Evolutionary conservation across 495 filamentous ascomycete species (phyloP), one percentile per base, ranked within the genome.

Genomic region (Polyplosphaeria fusca): DNA sequence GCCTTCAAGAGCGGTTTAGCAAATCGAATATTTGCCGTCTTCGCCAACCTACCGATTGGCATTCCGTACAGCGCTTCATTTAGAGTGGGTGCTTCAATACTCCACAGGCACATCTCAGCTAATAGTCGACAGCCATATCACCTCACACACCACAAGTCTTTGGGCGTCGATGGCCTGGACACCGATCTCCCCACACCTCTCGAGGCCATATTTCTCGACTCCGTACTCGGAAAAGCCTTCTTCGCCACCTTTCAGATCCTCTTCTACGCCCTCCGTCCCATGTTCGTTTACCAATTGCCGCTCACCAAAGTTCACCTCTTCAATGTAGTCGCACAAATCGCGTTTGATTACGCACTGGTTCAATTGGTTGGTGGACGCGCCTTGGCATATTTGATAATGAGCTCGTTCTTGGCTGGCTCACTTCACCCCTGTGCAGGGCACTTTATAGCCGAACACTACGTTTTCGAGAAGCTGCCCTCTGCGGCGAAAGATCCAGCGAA

Each of bases 201-300:
- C 39, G 94, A 99, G 75, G 94, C 91, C 63, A 71, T 95, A 69
- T 86, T 97, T 72, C 86, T 99, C 59, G 86, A 96, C 78, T 95
- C 89, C n/a, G 80, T 99, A 67, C 81, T 91, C 16, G 94, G 94
- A 64, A 99, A 99, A 71, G 87, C 94, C 58, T 97, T 99, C 79
- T 99, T 99, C 82, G 94, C 88, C 77, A 97, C 94, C 63, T 97
- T 96, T 76, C 94, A 99, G 73, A 96, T 99, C 70, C 77, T 99
- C 68, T 99, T 99, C 82, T 99, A 99, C 79, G 94, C 94, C 67
- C 67, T 99, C n/a, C 89, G 94, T 3, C 94, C 94, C 47, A 94
- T 96, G 86, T 85, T 91, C 74, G 81, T 99, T 61, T 94, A 94
- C 77, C 80, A 84, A 64, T 78, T 96, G 1, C 89, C 91, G 22